A percentile compares a stretch with the other conserved stretches of the same genome.
These are phyloP conservation scores for Geotrichum cucujoidarum DNA, from an alignment of 1,139 yeast genomes.

Conservation along the genomic window DNA sequence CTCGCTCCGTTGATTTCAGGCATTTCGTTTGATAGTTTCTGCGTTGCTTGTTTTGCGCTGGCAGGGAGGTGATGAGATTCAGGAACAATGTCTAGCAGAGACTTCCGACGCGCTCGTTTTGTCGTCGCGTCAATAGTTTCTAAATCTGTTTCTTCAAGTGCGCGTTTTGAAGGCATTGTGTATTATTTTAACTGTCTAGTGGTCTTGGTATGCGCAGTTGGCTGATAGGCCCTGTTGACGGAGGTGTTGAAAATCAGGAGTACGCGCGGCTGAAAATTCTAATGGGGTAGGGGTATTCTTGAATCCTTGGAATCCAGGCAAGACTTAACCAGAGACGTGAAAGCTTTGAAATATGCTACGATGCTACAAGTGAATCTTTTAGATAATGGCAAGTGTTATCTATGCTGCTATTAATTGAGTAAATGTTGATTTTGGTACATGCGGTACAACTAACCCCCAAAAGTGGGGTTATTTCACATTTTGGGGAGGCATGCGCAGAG, in stretches of 20 bases:
- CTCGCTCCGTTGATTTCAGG: not conserved
- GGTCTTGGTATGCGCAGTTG: not conserved
- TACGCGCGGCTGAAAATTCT: too few relatives aligned
- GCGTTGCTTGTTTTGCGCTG: not conserved
- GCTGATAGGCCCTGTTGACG: too few relatives aligned
- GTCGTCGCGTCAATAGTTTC: not conserved
- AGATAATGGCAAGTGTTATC: too few relatives aligned
- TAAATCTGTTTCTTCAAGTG: not conserved
- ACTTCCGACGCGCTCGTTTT: conserved; percentile 3
- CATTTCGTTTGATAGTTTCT: not conserved
- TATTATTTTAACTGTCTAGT: not conserved
- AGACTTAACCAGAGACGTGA: too few relatives aligned
- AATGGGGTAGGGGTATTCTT: too few relatives aligned
- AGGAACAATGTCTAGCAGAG: conserved; percentile 2
- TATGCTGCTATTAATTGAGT: too few relatives aligned
- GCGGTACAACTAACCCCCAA: too few relatives aligned
- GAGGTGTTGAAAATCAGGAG: too few relatives aligned
- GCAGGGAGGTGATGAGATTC: conserved; percentile 7
- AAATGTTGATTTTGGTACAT: too few relatives aligned
- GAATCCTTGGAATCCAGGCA: too few relatives aligned
- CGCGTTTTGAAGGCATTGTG: conserved; percentile 2
- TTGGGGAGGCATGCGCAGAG: conserved; percentile 50
- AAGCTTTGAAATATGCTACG: too few relatives aligned
- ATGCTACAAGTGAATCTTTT: too few relatives aligned
- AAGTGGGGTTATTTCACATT: conserved; percentile 14